Conservation (phyloP, 228 moss, liverwort and hornwort genomes). For the Sphagnum fallax region DNA sequence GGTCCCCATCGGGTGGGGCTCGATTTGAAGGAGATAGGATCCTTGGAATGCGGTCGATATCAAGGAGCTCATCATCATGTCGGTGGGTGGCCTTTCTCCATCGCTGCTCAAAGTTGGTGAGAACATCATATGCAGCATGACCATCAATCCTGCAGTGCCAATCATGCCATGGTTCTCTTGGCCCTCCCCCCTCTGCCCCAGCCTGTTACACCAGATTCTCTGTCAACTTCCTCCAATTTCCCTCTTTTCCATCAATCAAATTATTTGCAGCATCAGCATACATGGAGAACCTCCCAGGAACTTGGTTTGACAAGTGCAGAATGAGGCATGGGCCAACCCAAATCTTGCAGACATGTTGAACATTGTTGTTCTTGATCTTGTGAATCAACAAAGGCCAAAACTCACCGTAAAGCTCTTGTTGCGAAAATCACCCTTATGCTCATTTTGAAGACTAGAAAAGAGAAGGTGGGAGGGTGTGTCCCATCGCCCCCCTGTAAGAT, state of each 20-base stretch:
- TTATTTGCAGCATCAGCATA: too few relatives aligned
- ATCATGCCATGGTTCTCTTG: conserved; percentile 98
- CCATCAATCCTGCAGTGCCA: conserved; percentile 89
- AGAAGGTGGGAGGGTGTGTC: conserved; percentile 80
- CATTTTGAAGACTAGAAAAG: conserved; percentile 62
- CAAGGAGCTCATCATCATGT: conserved; percentile 80
- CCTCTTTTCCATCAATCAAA: too few relatives aligned
- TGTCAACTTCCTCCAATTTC: too few relatives aligned
- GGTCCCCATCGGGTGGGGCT: conserved; percentile 52
- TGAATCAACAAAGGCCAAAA: not conserved
- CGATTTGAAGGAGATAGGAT: conserved; percentile 63
- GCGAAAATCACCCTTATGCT: conserved; percentile 78
- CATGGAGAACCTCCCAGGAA: too few relatives aligned
- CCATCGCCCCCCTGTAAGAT: conserved; percentile 90
- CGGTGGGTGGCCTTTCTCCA: conserved; percentile 76
- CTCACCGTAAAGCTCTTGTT: conserved; percentile 81
- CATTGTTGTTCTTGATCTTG: too few relatives aligned
- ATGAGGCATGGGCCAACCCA: too few relatives aligned
- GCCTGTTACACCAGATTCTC: not conserved
- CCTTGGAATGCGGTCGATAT: conserved; percentile 59
- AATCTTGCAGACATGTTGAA: too few relatives aligned
- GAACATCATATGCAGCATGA: conserved; percentile 93
- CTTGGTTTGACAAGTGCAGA: too few relatives aligned
- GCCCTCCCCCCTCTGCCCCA: conserved; percentile 36
- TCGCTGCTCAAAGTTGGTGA: conserved; percentile 89